phyloP scores from a whole-genome alignment of 495 filamentous ascomycete species.

The Letharia columbiana region DNA sequence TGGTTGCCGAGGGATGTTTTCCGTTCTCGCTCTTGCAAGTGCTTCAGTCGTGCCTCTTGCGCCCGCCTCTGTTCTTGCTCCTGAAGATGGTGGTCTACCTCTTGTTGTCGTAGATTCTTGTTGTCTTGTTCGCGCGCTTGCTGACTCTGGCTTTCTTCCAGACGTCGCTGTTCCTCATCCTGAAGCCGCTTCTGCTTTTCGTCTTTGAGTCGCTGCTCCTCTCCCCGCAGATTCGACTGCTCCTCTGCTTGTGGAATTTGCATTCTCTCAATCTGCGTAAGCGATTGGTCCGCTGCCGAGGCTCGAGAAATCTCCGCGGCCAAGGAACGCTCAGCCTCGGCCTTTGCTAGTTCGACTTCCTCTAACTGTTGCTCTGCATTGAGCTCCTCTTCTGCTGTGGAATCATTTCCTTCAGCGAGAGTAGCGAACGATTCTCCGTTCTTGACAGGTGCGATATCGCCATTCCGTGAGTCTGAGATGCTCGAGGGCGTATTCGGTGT shows the following conservation, averaged over 20 bases:
- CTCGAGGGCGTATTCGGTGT: neutral
- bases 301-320: neutral
- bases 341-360: constrained; percentile 8
- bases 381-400: constrained; percentile 1
- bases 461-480: neutral
- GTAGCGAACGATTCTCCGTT: neutral
- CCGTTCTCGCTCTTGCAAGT: neutral
- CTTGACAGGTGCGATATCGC: neutral
- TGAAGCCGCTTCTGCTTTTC: neutral
- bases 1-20: constrained; percentile 4
- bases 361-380: constrained; percentile 7
- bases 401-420: neutral
- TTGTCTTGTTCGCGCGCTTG: neutral
- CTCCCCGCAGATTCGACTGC: neutral
- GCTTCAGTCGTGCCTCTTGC: constrained; percentile 2
- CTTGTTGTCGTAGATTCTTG: neutral
- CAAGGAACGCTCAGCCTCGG: constrained; percentile 11
- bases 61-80: neutral
- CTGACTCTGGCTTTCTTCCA: neutral
- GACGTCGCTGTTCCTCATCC: neutral
- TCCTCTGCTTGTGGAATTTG: constrained; percentile 4
- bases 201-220: neutral
- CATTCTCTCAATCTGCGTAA: constrained; percentile 3
- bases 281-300: constrained; percentile 1
- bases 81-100: neutral